These are phyloP conservation scores for Geotrichum armillariae DNA, from an alignment of 1,139 yeast genomes.

Conservation along the genomic window DNA sequence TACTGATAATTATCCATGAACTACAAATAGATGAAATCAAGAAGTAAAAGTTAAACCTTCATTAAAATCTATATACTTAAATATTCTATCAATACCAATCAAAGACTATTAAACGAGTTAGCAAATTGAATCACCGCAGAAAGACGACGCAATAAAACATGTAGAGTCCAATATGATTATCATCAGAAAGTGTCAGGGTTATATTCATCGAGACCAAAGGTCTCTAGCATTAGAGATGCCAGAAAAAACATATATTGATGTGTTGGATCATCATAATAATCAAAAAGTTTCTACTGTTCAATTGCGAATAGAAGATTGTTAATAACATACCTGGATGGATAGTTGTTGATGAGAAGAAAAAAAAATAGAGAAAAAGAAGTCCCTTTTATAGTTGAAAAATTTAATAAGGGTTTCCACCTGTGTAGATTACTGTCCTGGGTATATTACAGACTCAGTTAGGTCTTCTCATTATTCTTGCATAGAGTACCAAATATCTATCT, in stretches of 20 bases:
- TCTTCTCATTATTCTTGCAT: background rate
- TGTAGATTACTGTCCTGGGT: background rate
- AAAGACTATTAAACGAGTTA: background rate
- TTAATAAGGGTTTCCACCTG: background rate
- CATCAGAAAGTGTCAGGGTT: conserved; percentile 22
- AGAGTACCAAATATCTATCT: background rate
- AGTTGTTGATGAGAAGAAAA: background rate
- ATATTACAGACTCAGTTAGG: background rate
- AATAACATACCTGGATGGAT: conserved; percentile 3
- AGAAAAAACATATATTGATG: conserved; percentile 19
- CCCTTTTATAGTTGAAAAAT: background rate
- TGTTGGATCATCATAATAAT: conserved; percentile 20
- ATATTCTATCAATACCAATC: too few relatives aligned
- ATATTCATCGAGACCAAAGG: conserved; percentile 21
- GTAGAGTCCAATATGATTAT: too few relatives aligned
- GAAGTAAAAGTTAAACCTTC: too few relatives aligned
- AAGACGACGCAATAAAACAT: too few relatives aligned
- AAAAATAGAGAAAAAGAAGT: background rate
- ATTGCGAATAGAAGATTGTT: background rate
- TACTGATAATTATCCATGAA: too few relatives aligned
- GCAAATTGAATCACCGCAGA: too few relatives aligned
- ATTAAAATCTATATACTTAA: too few relatives aligned
- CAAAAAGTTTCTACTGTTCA: background rate
- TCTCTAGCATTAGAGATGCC: conserved; percentile 24
- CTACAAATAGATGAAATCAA: too few relatives aligned